A percentile compares a stretch with the other conserved stretches of the same genome.
Conservation (phyloP, 345 rosid genomes). For the Capsella bursapastoris region DNA sequence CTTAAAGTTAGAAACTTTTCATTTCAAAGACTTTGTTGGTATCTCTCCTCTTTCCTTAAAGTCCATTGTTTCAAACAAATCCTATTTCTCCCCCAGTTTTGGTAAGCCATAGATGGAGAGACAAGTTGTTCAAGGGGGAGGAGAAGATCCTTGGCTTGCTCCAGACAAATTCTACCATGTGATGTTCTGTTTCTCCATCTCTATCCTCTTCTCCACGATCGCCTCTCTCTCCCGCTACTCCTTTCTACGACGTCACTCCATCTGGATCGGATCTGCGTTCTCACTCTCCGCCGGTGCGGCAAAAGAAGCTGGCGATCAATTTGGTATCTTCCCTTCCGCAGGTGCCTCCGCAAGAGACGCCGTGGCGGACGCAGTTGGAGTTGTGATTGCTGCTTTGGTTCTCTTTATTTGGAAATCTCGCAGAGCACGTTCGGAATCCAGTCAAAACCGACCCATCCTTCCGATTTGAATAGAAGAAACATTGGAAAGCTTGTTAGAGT, state of each 20-base stretch:
- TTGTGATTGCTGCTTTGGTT: slow-evolving; percentile 55
- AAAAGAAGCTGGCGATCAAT: slow-evolving; percentile 89
- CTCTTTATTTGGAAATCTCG: slow-evolving; percentile 48
- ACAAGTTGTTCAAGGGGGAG: slow-evolving; percentile 8
- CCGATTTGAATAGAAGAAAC: slow-evolving; percentile 49
- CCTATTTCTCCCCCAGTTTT: no score
- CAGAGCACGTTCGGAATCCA: slow-evolving; percentile 34
- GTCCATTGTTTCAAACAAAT: no score
- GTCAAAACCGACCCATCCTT: slow-evolving; percentile 51
- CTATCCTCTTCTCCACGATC: slow-evolving; percentile 62
- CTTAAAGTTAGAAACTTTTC: background rate
- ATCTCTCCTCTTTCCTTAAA: background rate
- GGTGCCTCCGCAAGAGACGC: slow-evolving; percentile 88
- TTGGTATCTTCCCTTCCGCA: slow-evolving; percentile 80
- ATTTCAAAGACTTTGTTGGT: background rate
- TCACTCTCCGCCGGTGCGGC: slow-evolving; percentile 89
- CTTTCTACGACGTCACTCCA: slow-evolving; percentile 63
- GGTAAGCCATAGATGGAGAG: slow-evolving; percentile 26
- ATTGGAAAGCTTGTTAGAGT: no score
- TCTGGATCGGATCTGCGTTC: slow-evolving; percentile 65
- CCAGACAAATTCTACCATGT: slow-evolving; percentile 86
- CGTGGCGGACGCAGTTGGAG: slow-evolving; percentile 75
- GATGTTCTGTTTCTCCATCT: slow-evolving; percentile 72
- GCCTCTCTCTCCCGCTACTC: slow-evolving; percentile 60
- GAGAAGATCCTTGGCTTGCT: slow-evolving; percentile 80